Evolutionary conservation across 345 rosid genomes (phyloP), one percentile per base, ranked within the genome.

Genomic region (Bretschneidera sinensis): DNA sequence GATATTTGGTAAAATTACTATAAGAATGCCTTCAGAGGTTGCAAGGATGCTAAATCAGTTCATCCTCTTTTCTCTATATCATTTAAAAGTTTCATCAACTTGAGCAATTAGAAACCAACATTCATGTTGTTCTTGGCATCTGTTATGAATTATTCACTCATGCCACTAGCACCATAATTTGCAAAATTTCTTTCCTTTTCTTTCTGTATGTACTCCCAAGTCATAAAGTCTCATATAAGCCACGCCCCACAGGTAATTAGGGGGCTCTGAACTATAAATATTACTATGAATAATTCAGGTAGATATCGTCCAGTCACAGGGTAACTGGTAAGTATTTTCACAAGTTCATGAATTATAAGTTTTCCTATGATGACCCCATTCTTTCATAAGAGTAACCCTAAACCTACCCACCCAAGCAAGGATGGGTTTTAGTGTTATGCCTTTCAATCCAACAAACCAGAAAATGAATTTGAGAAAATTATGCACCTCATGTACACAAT

Each of bases 401-500:
- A 39, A 39, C 4, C 16, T 28, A 28, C 10, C 11, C 45, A 39
- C 11, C 45, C 45, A 39, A 39, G 45, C 45, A 39, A 39, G 6
- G 11, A 39, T 9, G 45, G 45, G 1, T 39, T 9, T 9, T 11
- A 7, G 11, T 7, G 11, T 39, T 39, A 39, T 39, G 45, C 45
- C 45, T 14, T 39, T 13, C 4, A 39, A 7, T 39, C 9, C 11
- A 39, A 8, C 33, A 39, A 39, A 39, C 45, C 45, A 39, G 45
- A 5, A 39, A 4, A 7, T 39, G 45, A 39, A 13, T 9, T 39
- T 14, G 16, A 39, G 45, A 39, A 11, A 39, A 39, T 14, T 39
- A 39, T 11, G 53, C 68, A 86, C 96, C 97, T 92, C 98, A 48
- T 87, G 91, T 57, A 92, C 97, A 17, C 97, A 92, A 65, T 85